Evolutionary conservation across 352 stramenopile species (phyloP).

Genomic region (Thraustotheca clavata): DNA sequence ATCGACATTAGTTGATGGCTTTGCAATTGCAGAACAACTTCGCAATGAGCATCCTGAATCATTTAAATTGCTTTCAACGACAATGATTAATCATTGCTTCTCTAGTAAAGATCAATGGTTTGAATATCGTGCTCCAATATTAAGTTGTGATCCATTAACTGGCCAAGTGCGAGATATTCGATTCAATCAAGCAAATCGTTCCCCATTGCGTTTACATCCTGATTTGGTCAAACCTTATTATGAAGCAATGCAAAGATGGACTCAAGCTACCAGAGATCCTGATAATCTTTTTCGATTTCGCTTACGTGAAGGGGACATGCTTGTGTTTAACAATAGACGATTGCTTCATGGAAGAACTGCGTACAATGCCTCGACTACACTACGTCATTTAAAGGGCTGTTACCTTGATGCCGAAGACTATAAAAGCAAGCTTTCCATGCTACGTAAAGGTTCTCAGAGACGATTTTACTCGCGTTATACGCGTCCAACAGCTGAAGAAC

Average conservation of each 20-base stretch:
- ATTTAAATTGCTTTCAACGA: slow-evolving; percentile 48
- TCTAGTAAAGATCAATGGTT: slow-evolving; percentile 29
- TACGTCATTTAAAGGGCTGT: slow-evolving; percentile 72
- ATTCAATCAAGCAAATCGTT: slow-evolving; percentile 30
- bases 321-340: slow-evolving; percentile 84
- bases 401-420: slow-evolving; percentile 86
- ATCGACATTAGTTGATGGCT: slow-evolving; percentile 64
- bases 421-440: slow-evolving; percentile 40
- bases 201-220: slow-evolving; percentile 19
- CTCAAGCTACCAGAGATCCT: slow-evolving; percentile 21
- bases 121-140: slow-evolving; percentile 24
- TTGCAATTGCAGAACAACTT: slow-evolving; percentile 62
- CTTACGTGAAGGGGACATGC: slow-evolving; percentile 51
- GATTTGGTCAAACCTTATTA: slow-evolving; percentile 49
- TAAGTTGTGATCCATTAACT: slow-evolving; percentile 19
- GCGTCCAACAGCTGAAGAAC: not conserved
- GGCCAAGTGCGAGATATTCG: slow-evolving; percentile 24
- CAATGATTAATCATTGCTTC: slow-evolving; percentile 26
- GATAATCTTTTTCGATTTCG: slow-evolving; percentile 33
- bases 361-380: slow-evolving; percentile 39
- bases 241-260: slow-evolving; percentile 31
- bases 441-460: slow-evolving; percentile 2
- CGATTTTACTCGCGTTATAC: slow-evolving; percentile 3
- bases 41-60: slow-evolving; percentile 36
- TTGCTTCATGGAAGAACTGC: slow-evolving; percentile 73